Evolutionary conservation across 1,284 basidiomycete genomes (phyloP), one percentile per base, ranked within the genome.

Genomic region (Heterobasidion occidentale): DNA sequence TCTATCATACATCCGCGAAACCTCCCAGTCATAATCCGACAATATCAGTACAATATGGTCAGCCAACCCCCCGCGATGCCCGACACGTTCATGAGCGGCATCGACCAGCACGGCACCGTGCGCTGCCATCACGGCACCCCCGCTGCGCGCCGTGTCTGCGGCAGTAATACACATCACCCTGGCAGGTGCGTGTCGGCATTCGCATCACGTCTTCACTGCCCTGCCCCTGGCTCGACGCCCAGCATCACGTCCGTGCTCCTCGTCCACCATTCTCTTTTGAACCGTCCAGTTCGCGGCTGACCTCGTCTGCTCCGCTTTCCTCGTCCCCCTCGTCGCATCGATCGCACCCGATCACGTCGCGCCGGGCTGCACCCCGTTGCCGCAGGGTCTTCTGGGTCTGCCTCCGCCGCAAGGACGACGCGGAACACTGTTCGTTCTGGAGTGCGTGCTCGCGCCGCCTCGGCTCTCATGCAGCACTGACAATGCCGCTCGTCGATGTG

Each of bases 91-190:
- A 60, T 62, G 0, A 62, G 62, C 1, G 61, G 60, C 47, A 55
- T 67, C 3, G 62, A 64, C 2, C 14, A 49, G 19, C 61, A 72
- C 20, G 68, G 68, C 17, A 9, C 63, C 19, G 61, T 73, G 3
- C 61, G 64, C 27, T 76, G 75, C 56, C 17, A 46, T 0, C 68
- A 72, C 46, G 60, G 60, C 19, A 58, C 68, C 15, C 58, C 48
- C 2, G 72, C 67, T 7, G 50, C 51, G 1, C 59, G 51, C 12
- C 44, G 56, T 38, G 66, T 63, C 1, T 75, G 72, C 58, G 38
- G 38, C 60, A 36, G 7, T 70, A 69, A 0, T 0, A 27, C 0
- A 46, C 1, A 8, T 73, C 75, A 46, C 38, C 68, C 67, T 2
- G 58, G 59, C 35, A 68, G 73, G 75, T 74, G 48, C 46, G 62